Evolutionary conservation across 176 grass and related monocot species (phyloP).

Genomic region (Urochloa ruziziensis): DNA sequence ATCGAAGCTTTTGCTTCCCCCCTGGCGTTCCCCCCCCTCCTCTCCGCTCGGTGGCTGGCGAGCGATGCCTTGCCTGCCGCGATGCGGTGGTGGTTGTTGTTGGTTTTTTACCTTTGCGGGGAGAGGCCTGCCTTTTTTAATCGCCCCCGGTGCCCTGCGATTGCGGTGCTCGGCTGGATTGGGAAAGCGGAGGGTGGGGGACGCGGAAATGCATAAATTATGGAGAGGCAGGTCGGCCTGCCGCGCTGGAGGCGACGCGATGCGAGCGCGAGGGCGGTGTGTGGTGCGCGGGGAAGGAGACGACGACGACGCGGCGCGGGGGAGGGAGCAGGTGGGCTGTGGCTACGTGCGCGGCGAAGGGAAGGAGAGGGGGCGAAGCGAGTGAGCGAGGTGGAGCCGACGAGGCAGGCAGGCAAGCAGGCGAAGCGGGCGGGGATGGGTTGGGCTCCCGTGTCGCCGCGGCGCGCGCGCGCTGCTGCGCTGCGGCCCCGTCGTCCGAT

Average conservation of each 20-base stretch:
- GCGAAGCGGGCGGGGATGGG: neutral
- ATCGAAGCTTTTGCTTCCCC: constrained; percentile 51
- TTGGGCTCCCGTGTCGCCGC: constrained; percentile 23
- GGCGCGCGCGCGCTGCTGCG: neutral
- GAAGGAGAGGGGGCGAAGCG: neutral
- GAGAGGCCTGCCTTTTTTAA: constrained; percentile 39
- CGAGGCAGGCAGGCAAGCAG: neutral
- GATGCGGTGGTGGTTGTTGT: constrained; percentile 44
- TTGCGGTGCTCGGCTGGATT: constrained; percentile 51
- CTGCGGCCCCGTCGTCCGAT: too few relatives aligned
- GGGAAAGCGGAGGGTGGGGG: constrained; percentile 33
- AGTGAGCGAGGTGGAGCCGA: constrained; percentile 13
- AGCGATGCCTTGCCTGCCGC: constrained; percentile 20
- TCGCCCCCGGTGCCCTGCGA: constrained; percentile 33
- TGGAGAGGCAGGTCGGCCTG: constrained; percentile 43
- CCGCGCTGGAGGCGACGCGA: constrained; percentile 45
- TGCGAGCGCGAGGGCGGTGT: neutral
- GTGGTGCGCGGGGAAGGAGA: too few relatives aligned
- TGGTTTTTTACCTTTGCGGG: constrained; percentile 47
- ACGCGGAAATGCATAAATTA: constrained; percentile 40
- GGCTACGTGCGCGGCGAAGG: neutral
- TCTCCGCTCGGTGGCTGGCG: constrained; percentile 38
- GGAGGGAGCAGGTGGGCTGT: neutral
- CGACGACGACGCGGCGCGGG: too few relatives aligned
- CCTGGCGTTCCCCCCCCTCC: constrained; percentile 15